Evolutionary conservation across 768 basidiomycete genomes (phyloP).

Genomic region (Pholiota microspora): DNA sequence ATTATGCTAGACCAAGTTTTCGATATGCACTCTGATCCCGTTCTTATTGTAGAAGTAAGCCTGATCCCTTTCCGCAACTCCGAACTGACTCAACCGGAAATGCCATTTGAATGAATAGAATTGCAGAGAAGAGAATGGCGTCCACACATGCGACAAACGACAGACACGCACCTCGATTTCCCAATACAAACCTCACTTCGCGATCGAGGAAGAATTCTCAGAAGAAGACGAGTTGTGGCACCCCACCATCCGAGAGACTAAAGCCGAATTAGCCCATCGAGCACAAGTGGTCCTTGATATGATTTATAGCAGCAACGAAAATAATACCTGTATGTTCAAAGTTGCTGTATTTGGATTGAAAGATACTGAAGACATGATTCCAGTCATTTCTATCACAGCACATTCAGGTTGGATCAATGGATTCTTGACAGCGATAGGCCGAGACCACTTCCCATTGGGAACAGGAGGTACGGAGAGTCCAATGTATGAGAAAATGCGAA

Average conservation of each 20-base stretch:
- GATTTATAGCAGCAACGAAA: slow-evolving; percentile 46
- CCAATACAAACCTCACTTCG: slow-evolving; percentile 46
- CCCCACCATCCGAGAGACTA: slow-evolving; percentile 51
- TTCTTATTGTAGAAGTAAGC: slow-evolving; percentile 56
- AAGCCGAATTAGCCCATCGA: slow-evolving; percentile 41
- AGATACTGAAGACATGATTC: neutral
- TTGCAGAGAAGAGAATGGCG: slow-evolving; percentile 63
- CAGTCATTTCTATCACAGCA: slow-evolving; percentile 67
- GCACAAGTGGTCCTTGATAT: slow-evolving; percentile 51
- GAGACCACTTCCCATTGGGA: slow-evolving; percentile 44
- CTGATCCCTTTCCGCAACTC: neutral
- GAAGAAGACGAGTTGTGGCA: slow-evolving; percentile 68
- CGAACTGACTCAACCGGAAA: neutral
- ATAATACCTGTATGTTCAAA: slow-evolving; percentile 42
- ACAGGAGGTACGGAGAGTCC: slow-evolving; percentile 55
- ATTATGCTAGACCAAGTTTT: slow-evolving; percentile 47
- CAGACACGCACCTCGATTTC: slow-evolving; percentile 47
- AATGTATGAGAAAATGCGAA: neutral
- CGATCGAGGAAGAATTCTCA: slow-evolving; percentile 53
- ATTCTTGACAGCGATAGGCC: slow-evolving; percentile 46
- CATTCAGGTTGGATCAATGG: slow-evolving; percentile 64
- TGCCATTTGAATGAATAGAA: slow-evolving; percentile 37
- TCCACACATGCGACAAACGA: slow-evolving; percentile 73
- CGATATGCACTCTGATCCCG: slow-evolving; percentile 23
- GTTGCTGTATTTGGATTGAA: neutral